Conservation (phyloP, 306 rosid species). For the Vigna unguiculata region DNA sequence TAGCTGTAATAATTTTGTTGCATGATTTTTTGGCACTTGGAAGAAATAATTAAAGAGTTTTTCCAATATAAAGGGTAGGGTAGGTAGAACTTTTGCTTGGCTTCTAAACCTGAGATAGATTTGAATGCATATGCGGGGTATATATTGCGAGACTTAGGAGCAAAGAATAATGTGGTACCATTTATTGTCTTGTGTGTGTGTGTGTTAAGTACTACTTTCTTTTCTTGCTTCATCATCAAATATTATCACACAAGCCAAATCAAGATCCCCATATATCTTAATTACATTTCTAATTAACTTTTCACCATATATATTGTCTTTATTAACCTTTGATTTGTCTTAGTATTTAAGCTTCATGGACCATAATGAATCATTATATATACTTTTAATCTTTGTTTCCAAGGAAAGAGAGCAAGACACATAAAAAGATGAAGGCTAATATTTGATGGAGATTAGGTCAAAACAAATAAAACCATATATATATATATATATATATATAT, state of each 20-base stretch:
- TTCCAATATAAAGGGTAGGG: slow-evolving; percentile 27
- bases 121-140: slow-evolving; percentile 28
- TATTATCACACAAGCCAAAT: slow-evolving; percentile 34
- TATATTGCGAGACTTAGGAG: slow-evolving; percentile 63
- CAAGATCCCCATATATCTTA: slow-evolving; percentile 9
- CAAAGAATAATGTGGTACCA: slow-evolving; percentile 53
- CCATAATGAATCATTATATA: slow-evolving; percentile 35
- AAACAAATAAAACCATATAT: not conserved
- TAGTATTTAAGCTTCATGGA: slow-evolving; percentile 38
- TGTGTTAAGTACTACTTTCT: not conserved
- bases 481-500: too few species aligned
- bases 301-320: not conserved
- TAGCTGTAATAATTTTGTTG: slow-evolving; percentile 40
- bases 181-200: slow-evolving; percentile 25
- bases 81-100: slow-evolving; percentile 54
- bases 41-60: slow-evolving; percentile 27
- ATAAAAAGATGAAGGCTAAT: not conserved
- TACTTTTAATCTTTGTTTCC: slow-evolving; percentile 47
- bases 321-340: slow-evolving; percentile 19
- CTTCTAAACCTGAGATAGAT: slow-evolving; percentile 57
- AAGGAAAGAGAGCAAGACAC: slow-evolving; percentile 40
- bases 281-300: slow-evolving; percentile 16
- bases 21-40: slow-evolving; percentile 38
- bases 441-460: not conserved
- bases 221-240: slow-evolving; percentile 26